Percentiles rank a stretch among this genome's conserved stretches.
phyloP scores from a whole-genome alignment of 2,329 filamentous ascomycete species.

The Diaporthe vaccinii region DNA sequence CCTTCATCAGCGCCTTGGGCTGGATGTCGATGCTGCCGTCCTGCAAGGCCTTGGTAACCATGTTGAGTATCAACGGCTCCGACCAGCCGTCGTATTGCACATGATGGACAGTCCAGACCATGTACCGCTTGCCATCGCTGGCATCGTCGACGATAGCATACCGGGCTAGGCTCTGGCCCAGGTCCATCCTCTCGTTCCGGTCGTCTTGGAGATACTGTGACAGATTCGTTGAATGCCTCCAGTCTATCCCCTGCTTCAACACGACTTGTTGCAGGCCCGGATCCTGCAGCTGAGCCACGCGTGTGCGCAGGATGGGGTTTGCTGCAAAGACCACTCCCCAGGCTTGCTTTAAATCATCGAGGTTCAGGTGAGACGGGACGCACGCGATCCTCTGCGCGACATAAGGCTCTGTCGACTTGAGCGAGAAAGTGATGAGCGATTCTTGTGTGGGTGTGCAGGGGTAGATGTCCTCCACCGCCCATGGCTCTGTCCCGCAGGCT shows the following conservation, averaged over 20 bases:
- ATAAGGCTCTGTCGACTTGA: slow-evolving; percentile 50
- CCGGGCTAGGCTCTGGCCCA: slow-evolving; percentile 54
- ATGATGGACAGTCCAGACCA: slow-evolving; percentile 56
- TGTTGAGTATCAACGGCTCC: slow-evolving; percentile 48
- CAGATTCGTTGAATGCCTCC: slow-evolving; percentile 44
- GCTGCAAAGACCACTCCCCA: slow-evolving; percentile 48
- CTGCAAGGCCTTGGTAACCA: slow-evolving; percentile 44
- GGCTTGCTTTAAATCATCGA: slow-evolving; percentile 46
- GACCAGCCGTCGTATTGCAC: slow-evolving; percentile 55
- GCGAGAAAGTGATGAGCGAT: slow-evolving; percentile 52
- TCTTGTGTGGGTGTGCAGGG: slow-evolving; percentile 56
- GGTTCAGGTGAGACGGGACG: slow-evolving; percentile 43
- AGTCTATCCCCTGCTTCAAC: slow-evolving; percentile 49
- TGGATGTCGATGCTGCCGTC: slow-evolving; percentile 42
- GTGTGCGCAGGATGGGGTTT: slow-evolving; percentile 52
- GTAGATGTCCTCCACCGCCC: slow-evolving; percentile 53
- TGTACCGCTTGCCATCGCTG: slow-evolving; percentile 43
- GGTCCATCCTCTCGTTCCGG: slow-evolving; percentile 30
- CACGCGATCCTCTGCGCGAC: slow-evolving; percentile 48
- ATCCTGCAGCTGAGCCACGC: slow-evolving; percentile 49
- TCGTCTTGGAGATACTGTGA: slow-evolving; percentile 50
- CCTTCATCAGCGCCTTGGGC: slow-evolving; percentile 46
- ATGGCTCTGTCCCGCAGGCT: slow-evolving; percentile 43
- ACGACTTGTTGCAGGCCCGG: slow-evolving; percentile 55
- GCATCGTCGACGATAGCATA: slow-evolving; percentile 50